phyloP scores from a whole-genome alignment of 2,329 filamentous ascomycete species.

The Ophiostoma triangulosporum region DNA sequence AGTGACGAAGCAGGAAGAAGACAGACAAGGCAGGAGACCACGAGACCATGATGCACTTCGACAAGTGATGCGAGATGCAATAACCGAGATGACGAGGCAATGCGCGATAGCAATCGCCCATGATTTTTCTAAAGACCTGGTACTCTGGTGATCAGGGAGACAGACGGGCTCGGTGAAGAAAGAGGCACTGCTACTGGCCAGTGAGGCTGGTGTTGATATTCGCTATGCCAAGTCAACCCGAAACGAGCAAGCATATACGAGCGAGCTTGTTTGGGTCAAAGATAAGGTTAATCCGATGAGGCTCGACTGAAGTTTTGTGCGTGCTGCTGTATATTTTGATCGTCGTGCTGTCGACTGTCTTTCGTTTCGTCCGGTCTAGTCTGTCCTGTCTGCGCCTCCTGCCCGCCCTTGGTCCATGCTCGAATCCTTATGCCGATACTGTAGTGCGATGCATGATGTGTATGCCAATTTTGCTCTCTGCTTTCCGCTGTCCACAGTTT shows the following conservation, averaged over 20 bases:
- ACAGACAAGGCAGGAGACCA: background rate
- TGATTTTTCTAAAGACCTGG: too few relatives aligned
- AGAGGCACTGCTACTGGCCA: background rate
- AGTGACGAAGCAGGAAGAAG: background rate
- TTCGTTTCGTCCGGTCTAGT: background rate
- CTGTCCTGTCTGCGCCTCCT: background rate
- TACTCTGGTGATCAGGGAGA: background rate
- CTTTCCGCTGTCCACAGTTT: too few relatives aligned
- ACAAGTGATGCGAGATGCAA: background rate
- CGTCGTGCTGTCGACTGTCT: background rate
- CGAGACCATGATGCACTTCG: background rate
- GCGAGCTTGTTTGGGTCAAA: slow-evolving; percentile 2
- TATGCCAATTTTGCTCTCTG: too few relatives aligned
- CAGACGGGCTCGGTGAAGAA: background rate
- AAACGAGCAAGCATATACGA: background rate
- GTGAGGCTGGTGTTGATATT: background rate
- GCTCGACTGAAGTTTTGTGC: background rate
- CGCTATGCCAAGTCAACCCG: background rate
- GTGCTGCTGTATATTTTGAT: background rate
- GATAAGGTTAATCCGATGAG: background rate
- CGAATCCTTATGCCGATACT: background rate
- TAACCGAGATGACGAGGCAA: background rate
- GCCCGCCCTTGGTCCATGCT: background rate
- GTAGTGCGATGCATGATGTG: background rate
- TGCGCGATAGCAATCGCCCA: too few relatives aligned